These are phyloP conservation scores for Chalaropsis thielavioides DNA, from an alignment of 2,329 filamentous ascomycete species.

Conservation along the genomic window DNA sequence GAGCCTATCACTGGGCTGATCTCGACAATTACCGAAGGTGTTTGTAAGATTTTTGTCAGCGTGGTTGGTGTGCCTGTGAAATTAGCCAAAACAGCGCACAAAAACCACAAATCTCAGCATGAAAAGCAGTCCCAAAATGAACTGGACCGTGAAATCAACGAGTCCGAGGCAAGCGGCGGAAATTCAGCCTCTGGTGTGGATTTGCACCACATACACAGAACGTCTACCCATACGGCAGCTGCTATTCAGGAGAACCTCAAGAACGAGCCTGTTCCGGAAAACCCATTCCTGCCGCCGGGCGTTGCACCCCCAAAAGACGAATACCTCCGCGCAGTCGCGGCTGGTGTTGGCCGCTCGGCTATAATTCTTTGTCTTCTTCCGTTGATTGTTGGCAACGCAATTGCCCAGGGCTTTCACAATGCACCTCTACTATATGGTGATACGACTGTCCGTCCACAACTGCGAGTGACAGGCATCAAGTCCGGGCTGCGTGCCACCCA, in stretches of 20 bases:
- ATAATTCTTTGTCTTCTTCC: slow-evolving; percentile 41
- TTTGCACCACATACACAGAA: not conserved
- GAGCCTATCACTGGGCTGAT: slow-evolving; percentile 54
- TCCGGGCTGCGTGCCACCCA: slow-evolving; percentile 49
- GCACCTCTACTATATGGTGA: slow-evolving; percentile 57
- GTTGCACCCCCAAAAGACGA: slow-evolving; percentile 24
- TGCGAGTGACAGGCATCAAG: slow-evolving; percentile 48
- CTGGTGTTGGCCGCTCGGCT: slow-evolving; percentile 37
- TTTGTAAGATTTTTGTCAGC: slow-evolving; percentile 13
- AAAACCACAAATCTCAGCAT: slow-evolving; percentile 25
- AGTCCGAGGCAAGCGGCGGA: not conserved
- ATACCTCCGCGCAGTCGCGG: slow-evolving; percentile 36
- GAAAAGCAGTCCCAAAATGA: not conserved
- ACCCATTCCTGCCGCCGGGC: slow-evolving; percentile 5
- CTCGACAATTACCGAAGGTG: slow-evolving; percentile 8
- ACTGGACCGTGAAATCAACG: not conserved
- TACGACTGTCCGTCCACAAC: slow-evolving; percentile 49
- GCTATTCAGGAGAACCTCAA: slow-evolving; percentile 18
- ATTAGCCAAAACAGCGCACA: slow-evolving; percentile 43
- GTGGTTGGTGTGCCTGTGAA: slow-evolving; percentile 42
- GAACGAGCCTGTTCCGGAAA: slow-evolving; percentile 15
- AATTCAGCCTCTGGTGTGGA: no score
- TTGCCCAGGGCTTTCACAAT: slow-evolving; percentile 58
- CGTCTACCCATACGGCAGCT: slow-evolving; percentile 5
- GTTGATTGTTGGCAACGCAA: slow-evolving; percentile 43